These are phyloP conservation scores for Alternaria longipes DNA, from an alignment of 2,329 filamentous ascomycete species.

Conservation along the genomic window DNA sequence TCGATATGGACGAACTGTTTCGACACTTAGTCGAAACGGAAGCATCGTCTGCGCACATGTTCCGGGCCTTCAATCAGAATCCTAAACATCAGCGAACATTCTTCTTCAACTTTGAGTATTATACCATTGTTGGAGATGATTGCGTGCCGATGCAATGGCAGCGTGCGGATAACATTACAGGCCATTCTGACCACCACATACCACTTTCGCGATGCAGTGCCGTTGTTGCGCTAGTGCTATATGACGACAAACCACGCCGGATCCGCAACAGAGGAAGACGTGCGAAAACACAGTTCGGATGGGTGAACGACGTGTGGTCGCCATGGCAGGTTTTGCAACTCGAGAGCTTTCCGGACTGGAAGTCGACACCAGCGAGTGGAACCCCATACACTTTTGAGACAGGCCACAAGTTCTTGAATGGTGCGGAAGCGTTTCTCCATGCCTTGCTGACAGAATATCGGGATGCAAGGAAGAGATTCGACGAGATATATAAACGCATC, in stretches of 20 bases:
- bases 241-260: conserved; percentile 61
- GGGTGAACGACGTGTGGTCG: conserved; percentile 66
- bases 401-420: conserved; percentile 66
- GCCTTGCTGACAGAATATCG: conserved; percentile 67
- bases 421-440: conserved; percentile 69
- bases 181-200: conserved; percentile 60
- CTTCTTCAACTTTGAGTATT: conserved; percentile 72
- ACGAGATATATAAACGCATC: conserved; percentile 65
- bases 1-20: conserved; percentile 71
- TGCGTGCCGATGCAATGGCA: conserved; percentile 69
- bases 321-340: conserved; percentile 64
- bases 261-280: conserved; percentile 61
- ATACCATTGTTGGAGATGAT: conserved; percentile 66
- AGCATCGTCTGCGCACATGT: conserved; percentile 57
- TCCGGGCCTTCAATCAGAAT: conserved; percentile 59
- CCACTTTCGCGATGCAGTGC: conserved; percentile 68
- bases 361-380: conserved; percentile 48
- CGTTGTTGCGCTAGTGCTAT: conserved; percentile 66
- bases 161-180: conserved; percentile 59
- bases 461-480: conserved; percentile 67
- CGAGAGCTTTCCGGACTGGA: conserved; percentile 59
- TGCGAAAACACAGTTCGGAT: conserved; percentile 60
- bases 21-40: conserved; percentile 62
- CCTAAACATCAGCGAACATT: conserved; percentile 64
- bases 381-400: conserved; percentile 65